A percentile compares a stretch with the other conserved stretches of the same genome.
phyloP scores from a whole-genome alignment of 192 early-diverging fungal species.

The Physocladia obscura region DNA sequence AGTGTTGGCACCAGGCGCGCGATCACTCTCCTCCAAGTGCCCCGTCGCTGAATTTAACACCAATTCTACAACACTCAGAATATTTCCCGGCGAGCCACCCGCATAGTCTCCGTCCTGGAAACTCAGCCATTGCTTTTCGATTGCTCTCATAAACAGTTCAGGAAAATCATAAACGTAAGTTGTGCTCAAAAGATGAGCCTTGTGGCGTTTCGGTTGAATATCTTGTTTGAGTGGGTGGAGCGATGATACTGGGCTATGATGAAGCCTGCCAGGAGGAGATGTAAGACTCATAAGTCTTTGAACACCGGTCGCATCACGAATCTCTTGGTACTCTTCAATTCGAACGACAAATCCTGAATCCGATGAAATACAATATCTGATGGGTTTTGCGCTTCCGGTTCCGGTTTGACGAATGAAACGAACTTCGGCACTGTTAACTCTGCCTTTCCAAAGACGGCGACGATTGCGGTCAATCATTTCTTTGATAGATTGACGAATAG shows the following conservation, averaged over 20 bases:
- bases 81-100: slow-evolving; percentile 49
- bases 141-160: slow-evolving; percentile 88
- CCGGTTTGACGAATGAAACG: slow-evolving; percentile 80
- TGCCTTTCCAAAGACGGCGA: slow-evolving; percentile 89
- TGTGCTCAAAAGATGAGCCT: slow-evolving; percentile 96
- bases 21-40: slow-evolving; percentile 71
- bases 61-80: slow-evolving; percentile 82
- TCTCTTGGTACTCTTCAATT: slow-evolving; percentile 91
- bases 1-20: slow-evolving; percentile 83
- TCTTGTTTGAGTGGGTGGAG: slow-evolving; percentile 92
- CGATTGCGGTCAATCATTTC: slow-evolving; percentile 92
- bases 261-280: slow-evolving; percentile 73
- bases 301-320: slow-evolving; percentile 72
- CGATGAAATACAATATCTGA: slow-evolving; percentile 89
- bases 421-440: slow-evolving; percentile 95
- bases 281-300: slow-evolving; percentile 83
- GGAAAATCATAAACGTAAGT: slow-evolving; percentile 99
- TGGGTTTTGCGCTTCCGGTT: slow-evolving; percentile 65
- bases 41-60: slow-evolving; percentile 77
- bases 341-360: slow-evolving; percentile 90
- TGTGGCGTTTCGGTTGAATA: slow-evolving; percentile 95
- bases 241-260: slow-evolving; percentile 75
- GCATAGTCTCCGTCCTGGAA: slow-evolving; percentile 31
- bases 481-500: slow-evolving; percentile 80
- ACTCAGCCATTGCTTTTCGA: slow-evolving; percentile 75